Conservation (phyloP, 1,284 basidiomycete genomes). For the Leucoagaricus sp. region DNA sequence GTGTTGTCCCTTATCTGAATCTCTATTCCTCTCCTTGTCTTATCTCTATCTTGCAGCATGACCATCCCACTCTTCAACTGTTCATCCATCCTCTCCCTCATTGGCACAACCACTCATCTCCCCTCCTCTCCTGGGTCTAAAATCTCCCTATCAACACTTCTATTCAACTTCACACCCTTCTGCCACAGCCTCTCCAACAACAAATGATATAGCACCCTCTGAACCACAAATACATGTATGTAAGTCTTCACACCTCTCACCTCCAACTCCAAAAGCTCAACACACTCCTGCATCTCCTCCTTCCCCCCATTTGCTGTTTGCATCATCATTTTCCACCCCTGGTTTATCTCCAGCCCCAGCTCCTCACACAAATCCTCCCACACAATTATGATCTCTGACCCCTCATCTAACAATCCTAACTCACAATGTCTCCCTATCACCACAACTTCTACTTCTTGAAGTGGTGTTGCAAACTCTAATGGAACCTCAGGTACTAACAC, state of each 20-base stretch:
- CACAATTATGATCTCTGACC: conserved; percentile 16
- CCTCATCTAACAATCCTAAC: conserved; percentile 6
- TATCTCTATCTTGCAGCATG: neutral
- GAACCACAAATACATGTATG: conserved; percentile 9
- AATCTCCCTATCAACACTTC: neutral
- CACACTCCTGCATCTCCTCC: conserved; percentile 16
- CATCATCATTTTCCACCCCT: conserved; percentile 8
- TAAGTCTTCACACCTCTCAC: conserved; percentile 2
- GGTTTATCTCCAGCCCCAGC: conserved; percentile 15
- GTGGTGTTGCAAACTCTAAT: conserved; percentile 14
- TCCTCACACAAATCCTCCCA: conserved; percentile 20
- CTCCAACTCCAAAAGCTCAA: conserved; percentile 19
- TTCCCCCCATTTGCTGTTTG: conserved; percentile 16
- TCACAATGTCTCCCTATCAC: conserved; percentile 5
- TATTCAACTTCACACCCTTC: conserved; percentile 3
- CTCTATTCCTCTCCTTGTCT: neutral
- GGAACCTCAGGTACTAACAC: neutral
- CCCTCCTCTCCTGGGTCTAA: neutral
- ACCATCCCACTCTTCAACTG: neutral
- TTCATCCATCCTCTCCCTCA: neutral
- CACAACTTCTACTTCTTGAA: conserved; percentile 8
- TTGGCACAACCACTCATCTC: conserved; percentile 16
- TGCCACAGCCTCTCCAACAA: conserved; percentile 12
- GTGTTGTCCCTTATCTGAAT: neutral
- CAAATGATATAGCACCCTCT: neutral